These are phyloP conservation scores for Lentinus brumalis DNA, from an alignment of 768 basidiomycete species.

Conservation along the genomic window DNA sequence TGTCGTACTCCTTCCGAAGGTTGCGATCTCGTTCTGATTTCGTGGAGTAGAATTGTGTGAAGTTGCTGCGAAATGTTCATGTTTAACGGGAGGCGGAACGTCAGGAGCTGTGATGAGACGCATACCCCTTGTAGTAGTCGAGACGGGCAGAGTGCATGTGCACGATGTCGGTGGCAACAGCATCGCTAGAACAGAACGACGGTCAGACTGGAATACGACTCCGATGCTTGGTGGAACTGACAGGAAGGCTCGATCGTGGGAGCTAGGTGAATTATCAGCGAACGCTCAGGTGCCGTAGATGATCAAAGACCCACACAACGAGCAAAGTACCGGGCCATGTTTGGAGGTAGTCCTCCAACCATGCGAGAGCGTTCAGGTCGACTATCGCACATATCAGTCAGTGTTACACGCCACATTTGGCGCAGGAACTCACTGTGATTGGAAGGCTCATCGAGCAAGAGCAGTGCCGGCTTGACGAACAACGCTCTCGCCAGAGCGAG, in stretches of 20 bases:
- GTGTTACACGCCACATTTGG: background rate
- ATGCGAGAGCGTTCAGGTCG: conserved; percentile 94
- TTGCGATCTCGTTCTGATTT: conserved; percentile 94
- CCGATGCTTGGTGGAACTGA: conserved; percentile 34
- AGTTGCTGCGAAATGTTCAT: conserved; percentile 60
- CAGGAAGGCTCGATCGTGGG: conserved; percentile 98
- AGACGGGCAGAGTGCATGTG: conserved; percentile 91
- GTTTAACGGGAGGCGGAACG: background rate
- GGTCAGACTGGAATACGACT: background rate
- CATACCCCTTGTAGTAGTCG: conserved; percentile 95
- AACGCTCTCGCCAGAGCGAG: conserved; percentile 92
- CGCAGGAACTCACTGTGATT: conserved; percentile 75
- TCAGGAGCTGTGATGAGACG: too few relatives aligned
- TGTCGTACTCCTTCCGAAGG: conserved; percentile 91
- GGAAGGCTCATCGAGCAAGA: conserved; percentile 91
- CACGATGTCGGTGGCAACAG: conserved; percentile 97
- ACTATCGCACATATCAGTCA: conserved; percentile 43
- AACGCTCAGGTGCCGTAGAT: background rate
- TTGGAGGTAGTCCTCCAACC: conserved; percentile 96
- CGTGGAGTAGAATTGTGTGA: conserved; percentile 98
- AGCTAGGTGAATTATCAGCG: conserved; percentile 44
- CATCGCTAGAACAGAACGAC: conserved; percentile 55
- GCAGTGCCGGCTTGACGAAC: conserved; percentile 88
- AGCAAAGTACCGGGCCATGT: conserved; percentile 92
- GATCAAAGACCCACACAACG: conserved; percentile 69